Evolutionary conservation across 257 asterid species (phyloP), one percentile per base, ranked within the genome.

Genomic region (Przewalskia tangutica): DNA sequence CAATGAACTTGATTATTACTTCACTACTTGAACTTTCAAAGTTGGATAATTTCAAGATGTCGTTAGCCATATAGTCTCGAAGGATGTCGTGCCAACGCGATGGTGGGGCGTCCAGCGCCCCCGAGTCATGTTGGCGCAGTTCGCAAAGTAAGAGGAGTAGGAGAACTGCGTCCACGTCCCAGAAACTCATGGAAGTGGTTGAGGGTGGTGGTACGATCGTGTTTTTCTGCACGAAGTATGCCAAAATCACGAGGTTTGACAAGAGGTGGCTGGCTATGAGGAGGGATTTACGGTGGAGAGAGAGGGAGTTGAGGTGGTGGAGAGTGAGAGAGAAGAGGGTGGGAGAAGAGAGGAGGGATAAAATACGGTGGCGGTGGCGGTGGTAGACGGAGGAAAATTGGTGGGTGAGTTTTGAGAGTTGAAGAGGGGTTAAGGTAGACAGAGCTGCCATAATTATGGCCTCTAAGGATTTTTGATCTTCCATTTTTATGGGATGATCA

Each of bases 91-190:
- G 93, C 97, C 98, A 92, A 77, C 66, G 13, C 12, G 90, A 82
- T 0, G 88, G 86, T 20, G 94, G 93, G 4, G 88, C 5, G 27
- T 86, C 84, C 76, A 93, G 94, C 12, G 86, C 81, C 11, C 79
- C 65, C 0, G 85, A 85, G 18, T 84, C 84, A 71, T 87, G 92
- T 20, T 90, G 96, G 71, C 90, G 93, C 77, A 93, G 53, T 59
- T 95, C 97, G 79, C 99, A 92, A 63, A 95, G 92, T 66, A 92
- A 95, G 36, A 95, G 88, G 38, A 95, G 90, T 58, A 95, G 90
- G 12, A 92, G 88, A 70, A 88, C 90, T 4, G 94, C 91, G 80
- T 93, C 98, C 46, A 90, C 90, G 84, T 95, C 98, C 10, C 91
- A 86, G 81, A 90, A 95, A 13, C 70, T 95, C 85, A 85, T 84